Conservation (phyloP, 192 early-diverging fungal genomes). For the Phycomyces blakesleeanus region DNA sequence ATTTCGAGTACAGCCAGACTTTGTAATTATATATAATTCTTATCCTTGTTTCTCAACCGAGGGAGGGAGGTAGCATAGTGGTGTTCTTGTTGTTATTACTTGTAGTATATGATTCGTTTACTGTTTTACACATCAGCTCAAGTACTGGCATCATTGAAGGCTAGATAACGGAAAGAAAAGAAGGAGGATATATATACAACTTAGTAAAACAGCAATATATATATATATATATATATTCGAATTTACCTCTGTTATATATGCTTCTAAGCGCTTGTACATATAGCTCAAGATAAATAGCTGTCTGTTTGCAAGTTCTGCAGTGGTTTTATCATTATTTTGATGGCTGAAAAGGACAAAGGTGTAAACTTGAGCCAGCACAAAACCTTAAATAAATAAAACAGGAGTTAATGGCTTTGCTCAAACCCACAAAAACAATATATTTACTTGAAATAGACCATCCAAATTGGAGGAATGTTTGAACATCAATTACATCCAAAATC, state of each 20-base stretch:
- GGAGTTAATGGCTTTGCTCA: neutral
- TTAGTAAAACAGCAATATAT: too few relatives aligned
- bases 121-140: neutral
- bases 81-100: neutral
- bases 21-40: neutral
- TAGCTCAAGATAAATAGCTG: neutral
- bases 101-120: neutral
- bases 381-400: neutral
- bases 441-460: conserved; percentile 16
- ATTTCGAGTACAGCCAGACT: neutral
- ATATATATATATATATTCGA: neutral
- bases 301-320: neutral
- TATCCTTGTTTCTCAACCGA: neutral
- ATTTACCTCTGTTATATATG: neutral
- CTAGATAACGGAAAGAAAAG: neutral
- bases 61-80: neutral
- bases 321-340: neutral
- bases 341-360: neutral
- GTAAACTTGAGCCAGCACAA: neutral
- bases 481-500: neutral
- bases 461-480: neutral
- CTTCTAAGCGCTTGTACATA: neutral
- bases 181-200: too few relatives aligned
- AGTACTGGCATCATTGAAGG: neutral
- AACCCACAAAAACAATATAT: neutral